These are phyloP conservation scores for Paraleonurus japonicus DNA, from an alignment of 257 asterid species.

Conservation along the genomic window DNA sequence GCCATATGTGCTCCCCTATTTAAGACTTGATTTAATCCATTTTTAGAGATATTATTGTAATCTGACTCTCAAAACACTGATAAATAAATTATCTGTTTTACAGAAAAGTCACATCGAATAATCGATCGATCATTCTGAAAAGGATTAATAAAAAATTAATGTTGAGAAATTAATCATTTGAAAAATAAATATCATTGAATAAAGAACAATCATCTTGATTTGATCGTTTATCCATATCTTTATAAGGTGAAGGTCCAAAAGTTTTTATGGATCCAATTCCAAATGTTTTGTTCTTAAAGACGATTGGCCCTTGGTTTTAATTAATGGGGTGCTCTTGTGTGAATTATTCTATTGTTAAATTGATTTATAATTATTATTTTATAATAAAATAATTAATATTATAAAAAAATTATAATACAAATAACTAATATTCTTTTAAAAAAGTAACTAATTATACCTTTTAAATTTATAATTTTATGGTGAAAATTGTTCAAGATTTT, in stretches of 20 bases:
- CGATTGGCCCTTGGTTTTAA: neutral
- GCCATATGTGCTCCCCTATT: neutral
- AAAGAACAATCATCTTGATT: neutral
- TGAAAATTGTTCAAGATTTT: too few species aligned
- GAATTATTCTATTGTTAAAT: too few species aligned
- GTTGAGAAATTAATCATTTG: neutral
- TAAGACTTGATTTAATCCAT: too few species aligned
- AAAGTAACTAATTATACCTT: too few species aligned
- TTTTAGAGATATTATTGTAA: neutral
- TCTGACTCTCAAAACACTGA: neutral
- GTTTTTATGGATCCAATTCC: neutral
- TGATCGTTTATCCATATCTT: conserved; percentile 8
- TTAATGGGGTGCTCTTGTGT: too few species aligned
- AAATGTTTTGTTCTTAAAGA: conserved; percentile 16
- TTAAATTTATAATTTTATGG: too few species aligned
- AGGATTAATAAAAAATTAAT: neutral
- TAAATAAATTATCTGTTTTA: neutral
- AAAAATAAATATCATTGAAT: neutral
- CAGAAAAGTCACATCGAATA: neutral
- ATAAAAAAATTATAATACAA: too few species aligned
- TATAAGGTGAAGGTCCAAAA: neutral
- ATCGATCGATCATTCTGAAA: neutral
- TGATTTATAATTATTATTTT: too few species aligned
- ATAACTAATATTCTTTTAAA: too few species aligned
- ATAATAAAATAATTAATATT: too few species aligned